Conservation (phyloP, 352 stramenopile species). For the Phytophthora cactorum region DNA sequence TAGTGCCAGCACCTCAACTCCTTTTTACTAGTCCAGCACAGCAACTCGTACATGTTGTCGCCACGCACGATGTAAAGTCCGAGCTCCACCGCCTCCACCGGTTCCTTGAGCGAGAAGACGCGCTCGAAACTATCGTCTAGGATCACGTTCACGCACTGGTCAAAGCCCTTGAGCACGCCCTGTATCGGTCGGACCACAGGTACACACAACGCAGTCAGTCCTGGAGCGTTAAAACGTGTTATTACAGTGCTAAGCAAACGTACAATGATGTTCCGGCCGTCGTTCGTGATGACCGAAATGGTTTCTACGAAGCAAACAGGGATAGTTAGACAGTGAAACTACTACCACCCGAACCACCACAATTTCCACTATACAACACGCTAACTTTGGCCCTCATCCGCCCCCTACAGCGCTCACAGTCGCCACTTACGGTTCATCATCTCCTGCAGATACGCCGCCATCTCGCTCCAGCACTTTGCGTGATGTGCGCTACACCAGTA, state of each 20-base stretch:
- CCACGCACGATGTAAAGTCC: conserved; percentile 94
- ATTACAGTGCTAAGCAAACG: conserved; percentile 11
- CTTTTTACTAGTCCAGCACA: neutral
- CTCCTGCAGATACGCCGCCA: conserved; percentile 86
- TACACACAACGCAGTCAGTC: conserved; percentile 4
- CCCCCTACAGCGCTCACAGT: conserved; percentile 6
- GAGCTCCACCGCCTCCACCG: conserved; percentile 90
- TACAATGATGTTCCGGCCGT: conserved; percentile 95
- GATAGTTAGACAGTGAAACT: neutral
- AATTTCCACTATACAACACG: conserved; percentile 7
- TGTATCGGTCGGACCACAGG: conserved; percentile 21
- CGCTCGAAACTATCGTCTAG: conserved; percentile 94
- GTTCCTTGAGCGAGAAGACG: conserved; percentile 91
- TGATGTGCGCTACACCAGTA: conserved; percentile 23
- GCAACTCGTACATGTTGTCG: conserved; percentile 90
- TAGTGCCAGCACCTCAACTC: neutral
- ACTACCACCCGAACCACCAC: neutral
- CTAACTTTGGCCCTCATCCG: neutral
- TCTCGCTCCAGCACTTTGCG: conserved; percentile 32
- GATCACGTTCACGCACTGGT: conserved; percentile 94
- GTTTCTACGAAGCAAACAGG: conserved; percentile 55
- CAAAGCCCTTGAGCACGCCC: conserved; percentile 91
- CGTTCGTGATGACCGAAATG: conserved; percentile 94
- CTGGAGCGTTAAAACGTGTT: neutral
- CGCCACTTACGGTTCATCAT: conserved; percentile 79